Evolutionary conservation across 257 asterid species (phyloP).

Genomic region (Dorcoceras hygrometricum): DNA sequence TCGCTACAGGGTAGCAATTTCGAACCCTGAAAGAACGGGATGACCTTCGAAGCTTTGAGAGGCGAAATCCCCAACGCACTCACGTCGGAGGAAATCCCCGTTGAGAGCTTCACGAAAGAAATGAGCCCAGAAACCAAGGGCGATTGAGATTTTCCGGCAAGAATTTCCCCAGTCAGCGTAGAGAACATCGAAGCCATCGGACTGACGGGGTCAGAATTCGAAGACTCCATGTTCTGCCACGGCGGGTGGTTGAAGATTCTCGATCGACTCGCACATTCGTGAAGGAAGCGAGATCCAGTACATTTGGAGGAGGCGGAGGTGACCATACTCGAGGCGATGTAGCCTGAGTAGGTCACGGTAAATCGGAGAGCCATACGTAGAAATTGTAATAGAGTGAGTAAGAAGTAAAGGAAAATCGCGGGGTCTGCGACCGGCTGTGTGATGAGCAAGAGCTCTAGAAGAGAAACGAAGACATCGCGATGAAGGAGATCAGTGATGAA

Average conservation of each 20-base stretch:
- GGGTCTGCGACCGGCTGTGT: constrained; percentile 19
- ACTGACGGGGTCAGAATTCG: constrained; percentile 16
- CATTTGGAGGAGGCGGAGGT: constrained; percentile 50
- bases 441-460: constrained; percentile 28
- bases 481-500: constrained; percentile 23
- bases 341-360: constrained; percentile 76
- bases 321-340: constrained; percentile 58
- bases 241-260: constrained; percentile 38
- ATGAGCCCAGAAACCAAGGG: constrained; percentile 53
- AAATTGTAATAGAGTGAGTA: constrained; percentile 33
- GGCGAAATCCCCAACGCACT: constrained; percentile 60
- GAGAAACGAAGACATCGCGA: constrained; percentile 24
- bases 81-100: constrained; percentile 29
- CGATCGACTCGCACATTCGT: constrained; percentile 47
- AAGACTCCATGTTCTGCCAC: constrained; percentile 36
- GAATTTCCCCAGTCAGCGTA: constrained; percentile 41
- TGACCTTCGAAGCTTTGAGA: constrained; percentile 41
- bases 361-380: constrained; percentile 75
- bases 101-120: constrained; percentile 54
- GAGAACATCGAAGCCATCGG: constrained; percentile 41
- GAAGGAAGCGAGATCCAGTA: constrained; percentile 48
- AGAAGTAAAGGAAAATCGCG: constrained; percentile 34
- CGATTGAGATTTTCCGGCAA: constrained; percentile 40
- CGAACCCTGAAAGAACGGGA: constrained; percentile 57
- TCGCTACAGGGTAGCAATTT: constrained; percentile 83